phyloP scores from a whole-genome alignment of 176 grass and related monocot genomes.

The Zea mays region DNA sequence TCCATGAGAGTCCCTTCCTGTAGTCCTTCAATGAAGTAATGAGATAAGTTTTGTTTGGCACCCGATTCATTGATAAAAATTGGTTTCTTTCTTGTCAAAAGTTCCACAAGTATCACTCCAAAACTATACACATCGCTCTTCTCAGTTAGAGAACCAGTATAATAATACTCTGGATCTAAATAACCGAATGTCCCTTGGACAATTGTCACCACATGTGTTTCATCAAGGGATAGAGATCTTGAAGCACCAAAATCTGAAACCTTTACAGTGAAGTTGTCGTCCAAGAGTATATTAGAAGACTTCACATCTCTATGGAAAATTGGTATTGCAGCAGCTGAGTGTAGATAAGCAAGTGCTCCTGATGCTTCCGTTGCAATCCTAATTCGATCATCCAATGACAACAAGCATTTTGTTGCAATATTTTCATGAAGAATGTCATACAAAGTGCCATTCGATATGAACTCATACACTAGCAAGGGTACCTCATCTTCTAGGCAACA shows the following conservation, averaged over 20 bases:
- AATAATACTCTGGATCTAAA: neutral
- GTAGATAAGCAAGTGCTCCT: neutral
- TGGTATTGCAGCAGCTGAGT: neutral
- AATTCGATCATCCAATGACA: neutral
- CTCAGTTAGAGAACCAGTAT: no score
- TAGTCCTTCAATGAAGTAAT: no score
- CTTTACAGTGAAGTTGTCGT: neutral
- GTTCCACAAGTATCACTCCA: no score
- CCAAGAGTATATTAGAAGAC: neutral
- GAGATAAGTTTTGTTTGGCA: no score
- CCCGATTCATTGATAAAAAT: no score
- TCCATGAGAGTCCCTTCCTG: no score
- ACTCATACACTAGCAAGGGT: neutral
- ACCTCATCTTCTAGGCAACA: neutral
- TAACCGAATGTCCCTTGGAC: neutral
- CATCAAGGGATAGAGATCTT: conserved; percentile 4
- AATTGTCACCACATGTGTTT: neutral
- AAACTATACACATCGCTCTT: no score
- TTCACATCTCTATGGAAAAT: conserved; percentile 11
- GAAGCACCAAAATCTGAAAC: neutral
- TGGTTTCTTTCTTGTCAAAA: no score
- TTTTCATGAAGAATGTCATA: neutral
- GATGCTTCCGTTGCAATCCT: neutral
- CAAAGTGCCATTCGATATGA: neutral
- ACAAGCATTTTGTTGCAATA: neutral